Conservation (phyloP, 2,329 filamentous ascomycete genomes). For the Diplocarpon mali region DNA sequence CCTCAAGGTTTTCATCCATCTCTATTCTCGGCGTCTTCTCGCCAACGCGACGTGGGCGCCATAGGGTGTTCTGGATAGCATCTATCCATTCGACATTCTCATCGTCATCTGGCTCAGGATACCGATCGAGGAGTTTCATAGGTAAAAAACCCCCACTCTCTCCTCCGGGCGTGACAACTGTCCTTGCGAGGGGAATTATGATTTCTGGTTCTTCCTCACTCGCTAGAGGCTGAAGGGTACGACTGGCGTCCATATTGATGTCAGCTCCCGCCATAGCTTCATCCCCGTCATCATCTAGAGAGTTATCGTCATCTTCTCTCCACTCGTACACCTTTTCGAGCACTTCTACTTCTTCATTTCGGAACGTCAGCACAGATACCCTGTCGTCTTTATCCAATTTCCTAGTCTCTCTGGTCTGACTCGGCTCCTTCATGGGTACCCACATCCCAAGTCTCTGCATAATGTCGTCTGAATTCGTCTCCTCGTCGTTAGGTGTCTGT, state of each 20-base stretch:
- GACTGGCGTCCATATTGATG: too few relatives aligned
- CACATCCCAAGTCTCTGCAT: background rate
- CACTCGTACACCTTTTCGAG: background rate
- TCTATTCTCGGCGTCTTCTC: slow-evolving; percentile 16
- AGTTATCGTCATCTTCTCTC: background rate
- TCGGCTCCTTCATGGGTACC: background rate
- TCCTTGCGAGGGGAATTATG: background rate
- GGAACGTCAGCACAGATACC: background rate
- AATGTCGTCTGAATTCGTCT: background rate
- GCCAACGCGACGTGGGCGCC: slow-evolving; percentile 19
- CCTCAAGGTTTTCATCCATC: slow-evolving; percentile 15
- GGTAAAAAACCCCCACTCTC: slow-evolving; percentile 14
- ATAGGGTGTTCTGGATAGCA: slow-evolving; percentile 20
- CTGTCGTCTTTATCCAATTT: background rate
- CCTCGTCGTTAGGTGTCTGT: background rate
- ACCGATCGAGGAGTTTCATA: slow-evolving; percentile 14
- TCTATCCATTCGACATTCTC: slow-evolving; percentile 10
- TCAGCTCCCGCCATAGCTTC: background rate
- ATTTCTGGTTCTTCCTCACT: slow-evolving; percentile 1
- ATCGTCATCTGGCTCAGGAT: slow-evolving; percentile 4
- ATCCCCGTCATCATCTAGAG: background rate
- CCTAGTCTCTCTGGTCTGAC: background rate
- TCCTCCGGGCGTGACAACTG: background rate
- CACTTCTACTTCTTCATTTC: background rate
- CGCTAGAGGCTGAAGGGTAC: background rate